Evolutionary conservation across 805 yeast species (phyloP).

Genomic region (Metschnikowia sp.): DNA sequence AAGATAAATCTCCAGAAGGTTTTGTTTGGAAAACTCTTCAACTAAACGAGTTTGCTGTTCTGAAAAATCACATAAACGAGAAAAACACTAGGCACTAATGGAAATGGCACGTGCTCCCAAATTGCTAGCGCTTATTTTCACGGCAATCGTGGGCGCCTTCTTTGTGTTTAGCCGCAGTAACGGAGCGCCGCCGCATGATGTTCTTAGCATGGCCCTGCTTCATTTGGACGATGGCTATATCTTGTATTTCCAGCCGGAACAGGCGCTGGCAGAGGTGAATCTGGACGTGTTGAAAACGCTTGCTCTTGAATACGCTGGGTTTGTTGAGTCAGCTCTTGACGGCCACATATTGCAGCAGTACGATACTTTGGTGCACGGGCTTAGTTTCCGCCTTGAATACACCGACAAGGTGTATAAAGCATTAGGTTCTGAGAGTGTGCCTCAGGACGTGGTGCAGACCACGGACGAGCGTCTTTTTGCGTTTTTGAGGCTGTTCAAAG

Average conservation of each 20-base stretch:
- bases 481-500: slow-evolving; percentile 6
- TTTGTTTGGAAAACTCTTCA: too few species aligned
- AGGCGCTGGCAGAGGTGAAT: background rate
- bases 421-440: slow-evolving; percentile 1
- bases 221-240: slow-evolving; percentile 7
- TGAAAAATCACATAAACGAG: background rate
- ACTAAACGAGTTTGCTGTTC: background rate
- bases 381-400: slow-evolving; percentile 8
- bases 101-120: slow-evolving; percentile 6
- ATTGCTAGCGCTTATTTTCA: slow-evolving; percentile 1
- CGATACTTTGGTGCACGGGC: slow-evolving; percentile 11
- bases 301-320: slow-evolving; percentile 2
- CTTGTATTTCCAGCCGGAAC: slow-evolving; percentile 4
- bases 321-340: slow-evolving; percentile 4
- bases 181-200: background rate
- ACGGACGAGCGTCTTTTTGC: slow-evolving; percentile 5
- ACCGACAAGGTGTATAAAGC: slow-evolving; percentile 9
- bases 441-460: slow-evolving; percentile 1
- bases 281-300: background rate
- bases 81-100: background rate
- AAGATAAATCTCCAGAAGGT: too few species aligned
- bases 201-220: slow-evolving; percentile 5
- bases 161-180: background rate
- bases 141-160: slow-evolving; percentile 1
- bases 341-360: slow-evolving; percentile 10